Base-by-base conservation (phyloP, 2,329 filamentous ascomycete species). In the Calonectria montana region DNA sequence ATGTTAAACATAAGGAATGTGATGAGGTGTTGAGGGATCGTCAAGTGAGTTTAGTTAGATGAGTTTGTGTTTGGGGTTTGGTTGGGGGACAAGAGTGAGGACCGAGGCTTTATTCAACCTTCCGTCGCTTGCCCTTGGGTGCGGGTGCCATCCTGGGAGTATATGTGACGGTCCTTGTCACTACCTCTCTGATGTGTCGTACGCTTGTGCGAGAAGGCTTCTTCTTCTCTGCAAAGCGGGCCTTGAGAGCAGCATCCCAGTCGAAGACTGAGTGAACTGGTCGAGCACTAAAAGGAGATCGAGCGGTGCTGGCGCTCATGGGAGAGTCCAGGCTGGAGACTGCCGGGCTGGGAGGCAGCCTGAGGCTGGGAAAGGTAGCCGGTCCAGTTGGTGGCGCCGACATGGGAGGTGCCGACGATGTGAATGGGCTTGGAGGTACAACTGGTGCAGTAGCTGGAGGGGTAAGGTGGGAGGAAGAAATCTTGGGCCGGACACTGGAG, bases 101-200 rank as follows among this genome's bases (percentile, higher is more conserved):
- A 25, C 45, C 41, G 29, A n/a, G 47, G 31, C 35, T 68, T 81
- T 78, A 87, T 75, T 89, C 87, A 61, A 88, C 83, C 87, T 94
- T 97, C 86, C 96, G 93, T 86, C 95, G 91, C 89, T 98, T 98
- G 75, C 96, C 96, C 83, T 96, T 96, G 9, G 95, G 96, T 43
- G 96, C 95, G 27, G 96, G 94, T 76, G 95, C 94, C 86, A 98
- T 94, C 75, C 92, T 88, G 73, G 91, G 93, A 82, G 94, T 97
- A 84, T 97, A 98, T 47, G 94, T 98, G 71, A 98, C 94, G 18
- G 95, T 98, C 77, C 95, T 90, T n/a, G 96, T 98, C 65, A 98
- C 94, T 5, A 98, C 95, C 83, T 98, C 95, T 67, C 94, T 89
- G 70, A 98, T 95, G 80, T 93, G 89, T 72, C 92, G 90, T 69